Base-by-base conservation (phyloP, 2,329 filamentous ascomycete species). In the Hymenoscyphus fraxineus region DNA sequence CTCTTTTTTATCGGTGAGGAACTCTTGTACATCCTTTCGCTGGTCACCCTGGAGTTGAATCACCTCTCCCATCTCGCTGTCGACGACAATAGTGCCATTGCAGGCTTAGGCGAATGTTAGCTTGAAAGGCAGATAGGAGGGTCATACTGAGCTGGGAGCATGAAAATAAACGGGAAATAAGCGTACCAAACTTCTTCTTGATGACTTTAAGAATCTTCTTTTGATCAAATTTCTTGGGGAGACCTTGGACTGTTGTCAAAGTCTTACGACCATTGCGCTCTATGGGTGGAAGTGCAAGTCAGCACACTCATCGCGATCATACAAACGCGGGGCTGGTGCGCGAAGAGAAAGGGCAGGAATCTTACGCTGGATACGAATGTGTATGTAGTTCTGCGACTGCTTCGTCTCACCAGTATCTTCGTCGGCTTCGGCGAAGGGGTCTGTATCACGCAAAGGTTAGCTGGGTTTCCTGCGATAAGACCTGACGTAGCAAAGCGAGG, bases 391-490 rank as follows among this genome's bases (percentile, higher is more conserved):
- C 83, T 96, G 92, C 79, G 91, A 88, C 85, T 95, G 91, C 83
- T 95, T 95, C 79, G 88, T 90, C 83, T 96, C 91, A 85, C 93
- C 93, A 81, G 90, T 93, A 81, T 96, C 93, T 89, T 97, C 94
- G 92, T 97, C 95, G 88, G 93, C 95, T 92, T 98, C 95, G 90
- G 95, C 95, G 92, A 99, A 99, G 90, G 95, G 95, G 90, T 99
- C 95, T 97, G 78, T 74, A 60, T 56, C 12, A 64, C 64, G 61
- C 60, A 56, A 64, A 57, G 63, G 66, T 72, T 70, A 68, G 71
- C 67, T 58, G 54, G 61, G 55, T 65, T 55, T 64, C 38, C 32
- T 65, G 61, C 57, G 65, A 67, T 67, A 67, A 68, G 58, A n/a
- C 47, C 61, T 62, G 39, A 16, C 40, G 44, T 15, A 35, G 44